Conservation (phyloP, 371 early-diverging fungal genomes). For the Cokeromyces recurvatus region DNA sequence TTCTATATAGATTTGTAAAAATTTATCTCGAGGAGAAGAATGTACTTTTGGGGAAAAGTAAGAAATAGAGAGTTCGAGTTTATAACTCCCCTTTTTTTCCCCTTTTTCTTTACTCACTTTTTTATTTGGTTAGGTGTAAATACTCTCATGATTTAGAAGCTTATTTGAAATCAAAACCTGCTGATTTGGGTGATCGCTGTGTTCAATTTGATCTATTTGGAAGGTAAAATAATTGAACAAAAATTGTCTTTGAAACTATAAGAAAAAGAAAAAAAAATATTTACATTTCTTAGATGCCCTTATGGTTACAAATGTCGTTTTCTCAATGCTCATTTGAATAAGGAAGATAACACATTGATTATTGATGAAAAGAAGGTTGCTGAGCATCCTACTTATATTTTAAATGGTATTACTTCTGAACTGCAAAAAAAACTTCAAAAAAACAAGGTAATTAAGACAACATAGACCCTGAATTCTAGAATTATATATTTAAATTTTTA, state of each 20-base stretch:
- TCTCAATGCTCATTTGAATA: constrained; percentile 63
- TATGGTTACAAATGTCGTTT: constrained; percentile 80
- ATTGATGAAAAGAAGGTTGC: constrained; percentile 47
- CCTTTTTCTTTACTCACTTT: too few species aligned
- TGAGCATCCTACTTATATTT: constrained; percentile 26
- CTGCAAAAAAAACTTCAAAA: constrained; percentile 47
- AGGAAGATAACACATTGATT: constrained; percentile 45
- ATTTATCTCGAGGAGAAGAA: constrained; percentile 40
- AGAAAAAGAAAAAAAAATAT: background rate
- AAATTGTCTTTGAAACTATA: too few species aligned
- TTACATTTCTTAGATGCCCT: constrained; percentile 24
- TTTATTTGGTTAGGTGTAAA: constrained; percentile 44
- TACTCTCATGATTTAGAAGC: constrained; percentile 63
- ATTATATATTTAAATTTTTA: background rate
- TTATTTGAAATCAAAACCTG: constrained; percentile 57
- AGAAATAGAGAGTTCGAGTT: background rate
- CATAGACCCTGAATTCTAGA: background rate
- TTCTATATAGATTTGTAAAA: constrained; percentile 44
- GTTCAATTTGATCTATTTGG: constrained; percentile 70
- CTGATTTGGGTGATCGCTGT: constrained; percentile 78
- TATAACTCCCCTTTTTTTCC: too few species aligned
- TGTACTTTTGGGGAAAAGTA: constrained; percentile 54
- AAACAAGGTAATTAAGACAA: constrained; percentile 17
- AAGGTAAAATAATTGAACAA: constrained; percentile 40
- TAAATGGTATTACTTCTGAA: constrained; percentile 40